These are phyloP conservation scores for Cladosporium sp. DNA, from an alignment of 2,329 filamentous ascomycete species.

Conservation along the genomic window DNA sequence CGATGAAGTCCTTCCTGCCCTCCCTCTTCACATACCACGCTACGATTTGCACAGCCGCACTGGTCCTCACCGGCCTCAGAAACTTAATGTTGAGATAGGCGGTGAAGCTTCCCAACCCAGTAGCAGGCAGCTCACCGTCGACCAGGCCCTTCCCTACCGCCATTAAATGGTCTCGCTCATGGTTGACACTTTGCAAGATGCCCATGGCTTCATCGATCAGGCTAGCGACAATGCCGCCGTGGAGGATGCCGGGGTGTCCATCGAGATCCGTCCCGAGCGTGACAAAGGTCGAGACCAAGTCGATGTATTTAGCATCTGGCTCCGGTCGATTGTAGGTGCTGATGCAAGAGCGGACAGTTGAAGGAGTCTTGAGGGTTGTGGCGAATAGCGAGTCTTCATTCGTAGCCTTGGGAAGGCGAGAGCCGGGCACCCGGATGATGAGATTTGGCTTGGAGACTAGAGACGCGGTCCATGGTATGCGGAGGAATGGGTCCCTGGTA, in stretches of 20 bases:
- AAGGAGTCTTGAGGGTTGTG: constrained; percentile 45
- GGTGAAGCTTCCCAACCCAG: constrained; percentile 37
- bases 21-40: constrained; percentile 39
- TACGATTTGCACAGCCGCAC: constrained; percentile 43
- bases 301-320: constrained; percentile 24
- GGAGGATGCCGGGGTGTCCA: constrained; percentile 47
- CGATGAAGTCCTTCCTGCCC: constrained; percentile 49
- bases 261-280: constrained; percentile 48
- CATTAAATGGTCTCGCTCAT: constrained; percentile 20
- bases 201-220: constrained; percentile 56
- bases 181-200: constrained; percentile 42
- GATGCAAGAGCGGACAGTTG: constrained; percentile 45
- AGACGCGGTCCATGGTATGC: constrained; percentile 28
- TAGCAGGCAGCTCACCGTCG: constrained; percentile 20
- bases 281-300: constrained; percentile 34
- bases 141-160: constrained; percentile 9
- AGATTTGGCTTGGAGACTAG: constrained; percentile 31
- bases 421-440: constrained; percentile 33
- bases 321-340: constrained; percentile 35
- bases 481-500: constrained; percentile 23
- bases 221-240: constrained; percentile 53
- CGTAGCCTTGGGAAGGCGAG: constrained; percentile 34
- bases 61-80: constrained; percentile 47
- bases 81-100: constrained; percentile 53
- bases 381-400: constrained; percentile 49